These are phyloP conservation scores for Pythium utonaiense DNA, from an alignment of 352 stramenopile species.

Conservation along the genomic window DNA sequence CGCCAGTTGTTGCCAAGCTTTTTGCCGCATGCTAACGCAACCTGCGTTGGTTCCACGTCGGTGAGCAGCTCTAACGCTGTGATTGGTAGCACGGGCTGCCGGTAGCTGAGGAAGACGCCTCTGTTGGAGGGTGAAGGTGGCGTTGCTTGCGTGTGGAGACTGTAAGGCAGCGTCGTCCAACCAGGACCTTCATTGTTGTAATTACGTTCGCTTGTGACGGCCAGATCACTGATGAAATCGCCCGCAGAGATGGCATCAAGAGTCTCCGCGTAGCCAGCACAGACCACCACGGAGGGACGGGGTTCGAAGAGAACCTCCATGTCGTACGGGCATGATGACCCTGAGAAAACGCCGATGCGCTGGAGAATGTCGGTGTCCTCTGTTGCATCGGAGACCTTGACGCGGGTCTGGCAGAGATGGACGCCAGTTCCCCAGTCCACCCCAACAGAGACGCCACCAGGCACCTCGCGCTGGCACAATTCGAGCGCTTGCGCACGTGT, in stretches of 20 bases:
- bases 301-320: not conserved
- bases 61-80: conserved; percentile 30
- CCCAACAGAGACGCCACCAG: conserved; percentile 23
- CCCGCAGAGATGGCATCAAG: not conserved
- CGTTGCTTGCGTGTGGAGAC: not conserved
- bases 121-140: not conserved
- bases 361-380: not conserved
- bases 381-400: not conserved
- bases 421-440: conserved; percentile 21
- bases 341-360: not conserved
- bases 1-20: not conserved
- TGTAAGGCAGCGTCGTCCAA: conserved; percentile 23
- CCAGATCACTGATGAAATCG: conserved; percentile 41
- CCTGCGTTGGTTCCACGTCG: conserved; percentile 10
- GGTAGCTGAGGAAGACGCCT: not conserved
- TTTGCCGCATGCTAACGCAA: not conserved
- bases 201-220: conserved; percentile 21
- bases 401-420: not conserved
- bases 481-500: conserved; percentile 13
- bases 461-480: conserved; percentile 10
- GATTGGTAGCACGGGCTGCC: conserved; percentile 33
- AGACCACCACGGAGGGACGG: not conserved
- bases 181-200: conserved; percentile 28
- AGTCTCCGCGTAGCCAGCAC: not conserved
- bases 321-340: conserved; percentile 2